Evolutionary conservation across 768 basidiomycete genomes (phyloP).

Genomic region (Psilocybe sp.): DNA sequence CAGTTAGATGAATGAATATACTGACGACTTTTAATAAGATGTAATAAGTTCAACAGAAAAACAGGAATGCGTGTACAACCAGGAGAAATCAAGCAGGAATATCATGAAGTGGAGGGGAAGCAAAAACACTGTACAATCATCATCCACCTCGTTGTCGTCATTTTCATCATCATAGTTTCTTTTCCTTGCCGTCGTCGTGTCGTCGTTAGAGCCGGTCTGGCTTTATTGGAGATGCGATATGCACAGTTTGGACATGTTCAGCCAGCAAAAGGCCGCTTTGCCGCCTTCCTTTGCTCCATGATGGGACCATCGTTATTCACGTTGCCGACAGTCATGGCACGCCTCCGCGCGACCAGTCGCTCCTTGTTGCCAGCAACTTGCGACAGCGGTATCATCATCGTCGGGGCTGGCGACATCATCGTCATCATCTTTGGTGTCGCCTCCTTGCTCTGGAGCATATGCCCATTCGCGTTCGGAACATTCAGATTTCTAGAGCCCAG

Average conservation of each 20-base stretch:
- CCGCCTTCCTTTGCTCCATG: conserved; percentile 5
- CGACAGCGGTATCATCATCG: conserved; percentile 13
- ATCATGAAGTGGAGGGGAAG: no score
- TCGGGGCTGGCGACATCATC: background rate
- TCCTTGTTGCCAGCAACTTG: conserved; percentile 9
- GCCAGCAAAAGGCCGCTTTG: background rate
- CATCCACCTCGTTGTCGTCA: no score
- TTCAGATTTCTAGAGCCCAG: conserved; percentile 5
- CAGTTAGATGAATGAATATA: no score
- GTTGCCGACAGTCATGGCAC: conserved; percentile 1
- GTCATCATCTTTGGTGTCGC: conserved; percentile 2
- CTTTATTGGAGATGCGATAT: no score
- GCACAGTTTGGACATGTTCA: no score
- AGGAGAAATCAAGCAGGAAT: no score
- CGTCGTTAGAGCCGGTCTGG: background rate
- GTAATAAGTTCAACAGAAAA: no score
- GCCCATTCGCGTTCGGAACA: background rate
- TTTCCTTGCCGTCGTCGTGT: no score
- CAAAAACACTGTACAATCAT: no score
- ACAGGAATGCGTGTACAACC: no score
- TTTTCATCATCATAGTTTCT: no score
- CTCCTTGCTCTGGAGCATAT: conserved; percentile 17
- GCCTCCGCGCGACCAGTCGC: conserved; percentile 11
- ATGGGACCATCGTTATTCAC: conserved; percentile 1
- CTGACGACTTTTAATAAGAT: no score